phyloP scores from a whole-genome alignment of 1,284 basidiomycete species.

The Microbotryum violaceum region DNA sequence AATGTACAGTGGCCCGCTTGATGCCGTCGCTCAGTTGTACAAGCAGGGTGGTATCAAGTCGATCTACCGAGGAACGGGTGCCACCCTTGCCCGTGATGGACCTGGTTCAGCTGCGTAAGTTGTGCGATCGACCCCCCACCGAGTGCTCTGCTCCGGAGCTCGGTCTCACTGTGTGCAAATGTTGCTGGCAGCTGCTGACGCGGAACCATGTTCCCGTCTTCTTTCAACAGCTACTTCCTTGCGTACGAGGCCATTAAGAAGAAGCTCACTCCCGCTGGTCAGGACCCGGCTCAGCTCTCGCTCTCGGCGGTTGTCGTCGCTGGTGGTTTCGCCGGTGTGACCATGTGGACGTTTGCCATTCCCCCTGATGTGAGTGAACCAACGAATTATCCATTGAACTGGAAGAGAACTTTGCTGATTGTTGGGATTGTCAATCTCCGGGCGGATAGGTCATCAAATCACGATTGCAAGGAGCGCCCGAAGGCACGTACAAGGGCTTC shows the following conservation, averaged over 20 bases:
- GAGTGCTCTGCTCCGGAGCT: neutral
- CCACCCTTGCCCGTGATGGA: slow-evolving; percentile 88
- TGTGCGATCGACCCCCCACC: neutral
- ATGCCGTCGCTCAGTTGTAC: slow-evolving; percentile 87
- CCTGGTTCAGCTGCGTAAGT: slow-evolving; percentile 83
- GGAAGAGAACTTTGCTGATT: slow-evolving; percentile 33
- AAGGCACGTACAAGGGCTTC: slow-evolving; percentile 89
- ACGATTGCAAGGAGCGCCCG: slow-evolving; percentile 89
- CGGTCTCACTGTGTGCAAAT: neutral
- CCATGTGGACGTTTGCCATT: slow-evolving; percentile 95
- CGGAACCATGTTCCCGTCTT: neutral
- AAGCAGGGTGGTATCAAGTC: slow-evolving; percentile 86
- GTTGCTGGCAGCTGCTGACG: too few relatives aligned
- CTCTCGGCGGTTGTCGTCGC: slow-evolving; percentile 82
- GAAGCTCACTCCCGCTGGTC: slow-evolving; percentile 65
- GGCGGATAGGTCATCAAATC: slow-evolving; percentile 79
- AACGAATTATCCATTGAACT: neutral
- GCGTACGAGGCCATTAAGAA: slow-evolving; percentile 94
- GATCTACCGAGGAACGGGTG: slow-evolving; percentile 86
- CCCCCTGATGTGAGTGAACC: slow-evolving; percentile 71
- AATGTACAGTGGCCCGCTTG: slow-evolving; percentile 84
- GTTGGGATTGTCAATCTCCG: slow-evolving; percentile 25
- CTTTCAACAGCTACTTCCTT: slow-evolving; percentile 72
- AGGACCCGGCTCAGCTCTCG: slow-evolving; percentile 71
- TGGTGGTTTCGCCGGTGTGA: slow-evolving; percentile 89